Percentiles rank a stretch among this genome's conserved stretches.
Evolutionary conservation across 495 filamentous ascomycete genomes (phyloP).

Genomic region (Endocarpon pusillum): DNA sequence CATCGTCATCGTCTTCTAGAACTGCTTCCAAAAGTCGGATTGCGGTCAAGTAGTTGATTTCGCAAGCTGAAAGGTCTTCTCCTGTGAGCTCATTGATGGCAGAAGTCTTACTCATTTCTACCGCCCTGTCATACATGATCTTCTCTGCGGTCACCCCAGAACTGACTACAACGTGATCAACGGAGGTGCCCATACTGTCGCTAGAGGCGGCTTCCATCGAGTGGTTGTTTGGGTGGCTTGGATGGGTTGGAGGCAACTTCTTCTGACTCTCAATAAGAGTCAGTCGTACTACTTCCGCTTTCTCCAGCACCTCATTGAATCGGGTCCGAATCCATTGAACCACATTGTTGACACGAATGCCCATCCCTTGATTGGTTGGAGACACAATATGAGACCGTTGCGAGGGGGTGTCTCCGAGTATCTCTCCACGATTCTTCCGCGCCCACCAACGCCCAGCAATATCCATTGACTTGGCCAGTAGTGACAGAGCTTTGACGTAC

Average conservation of each 20-base stretch:
- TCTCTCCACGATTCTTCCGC: slow-evolving; percentile 52
- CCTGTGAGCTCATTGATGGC: slow-evolving; percentile 91
- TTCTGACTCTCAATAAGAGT: slow-evolving; percentile 79
- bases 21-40: slow-evolving; percentile 89
- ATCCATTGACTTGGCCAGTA: slow-evolving; percentile 91
- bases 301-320: slow-evolving; percentile 93
- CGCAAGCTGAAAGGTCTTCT: slow-evolving; percentile 74
- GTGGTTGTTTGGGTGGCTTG: slow-evolving; percentile 68
- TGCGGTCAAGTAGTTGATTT: slow-evolving; percentile 83
- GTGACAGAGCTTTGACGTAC: slow-evolving; percentile 80
- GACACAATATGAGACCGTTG: too few relatives aligned
- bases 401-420: slow-evolving; percentile 28
- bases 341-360: slow-evolving; percentile 68
- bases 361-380: slow-evolving; percentile 34
- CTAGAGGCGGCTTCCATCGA: slow-evolving; percentile 31
- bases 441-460: slow-evolving; percentile 88
- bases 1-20: slow-evolving; percentile 67
- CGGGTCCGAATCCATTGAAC: slow-evolving; percentile 88
- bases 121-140: slow-evolving; percentile 91
- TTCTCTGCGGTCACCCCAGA: slow-evolving; percentile 82
- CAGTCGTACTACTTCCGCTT: slow-evolving; percentile 76
- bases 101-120: slow-evolving; percentile 88
- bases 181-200: slow-evolving; percentile 31
- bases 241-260: slow-evolving; percentile 66
- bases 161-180: slow-evolving; percentile 47